Evolutionary conservation across 495 filamentous ascomycete species (phyloP).

Genomic region (Neurospora sp.): DNA sequence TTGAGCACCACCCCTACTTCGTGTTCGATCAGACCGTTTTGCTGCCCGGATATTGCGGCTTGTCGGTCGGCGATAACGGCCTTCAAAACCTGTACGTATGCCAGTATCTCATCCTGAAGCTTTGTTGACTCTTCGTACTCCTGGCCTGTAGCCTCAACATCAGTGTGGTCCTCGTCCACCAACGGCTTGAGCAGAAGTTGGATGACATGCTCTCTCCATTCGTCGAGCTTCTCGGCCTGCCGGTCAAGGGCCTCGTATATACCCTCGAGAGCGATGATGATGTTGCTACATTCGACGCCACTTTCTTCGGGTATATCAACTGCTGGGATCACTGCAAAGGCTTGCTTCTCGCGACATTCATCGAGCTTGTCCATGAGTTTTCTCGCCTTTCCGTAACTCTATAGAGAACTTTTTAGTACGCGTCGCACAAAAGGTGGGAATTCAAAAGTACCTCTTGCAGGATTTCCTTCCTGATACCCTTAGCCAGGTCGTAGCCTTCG

Average conservation of each 20-base stretch:
- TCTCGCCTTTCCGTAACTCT: conserved; percentile 23
- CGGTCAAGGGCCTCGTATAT: conserved; percentile 49
- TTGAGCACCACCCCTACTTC: conserved; percentile 51
- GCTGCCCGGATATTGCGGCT: conserved; percentile 60
- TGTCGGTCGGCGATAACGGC: conserved; percentile 69
- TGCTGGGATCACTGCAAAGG: conserved; percentile 54
- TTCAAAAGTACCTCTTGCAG: conserved; percentile 35
- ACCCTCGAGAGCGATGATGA: conserved; percentile 19
- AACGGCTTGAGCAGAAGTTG: conserved; percentile 61
- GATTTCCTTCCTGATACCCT: conserved; percentile 65
- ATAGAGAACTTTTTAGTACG: conserved; percentile 3
- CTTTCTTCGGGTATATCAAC: conserved; percentile 3
- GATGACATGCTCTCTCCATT: conserved; percentile 63
- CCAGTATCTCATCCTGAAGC: conserved; percentile 71
- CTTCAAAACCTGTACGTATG: conserved; percentile 67
- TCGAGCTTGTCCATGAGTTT: conserved; percentile 38
- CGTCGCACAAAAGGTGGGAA: background rate
- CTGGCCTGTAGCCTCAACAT: conserved; percentile 61
- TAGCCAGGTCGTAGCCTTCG: conserved; percentile 64
- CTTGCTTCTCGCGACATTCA: conserved; percentile 33
- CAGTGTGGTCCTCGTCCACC: conserved; percentile 66
- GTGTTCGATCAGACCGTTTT: conserved; percentile 68
- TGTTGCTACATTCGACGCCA: conserved; percentile 26
- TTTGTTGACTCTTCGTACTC: conserved; percentile 84
- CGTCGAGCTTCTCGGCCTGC: conserved; percentile 56